Evolutionary conservation across 768 basidiomycete genomes (phyloP).

Genomic region (Lentinula boryana): DNA sequence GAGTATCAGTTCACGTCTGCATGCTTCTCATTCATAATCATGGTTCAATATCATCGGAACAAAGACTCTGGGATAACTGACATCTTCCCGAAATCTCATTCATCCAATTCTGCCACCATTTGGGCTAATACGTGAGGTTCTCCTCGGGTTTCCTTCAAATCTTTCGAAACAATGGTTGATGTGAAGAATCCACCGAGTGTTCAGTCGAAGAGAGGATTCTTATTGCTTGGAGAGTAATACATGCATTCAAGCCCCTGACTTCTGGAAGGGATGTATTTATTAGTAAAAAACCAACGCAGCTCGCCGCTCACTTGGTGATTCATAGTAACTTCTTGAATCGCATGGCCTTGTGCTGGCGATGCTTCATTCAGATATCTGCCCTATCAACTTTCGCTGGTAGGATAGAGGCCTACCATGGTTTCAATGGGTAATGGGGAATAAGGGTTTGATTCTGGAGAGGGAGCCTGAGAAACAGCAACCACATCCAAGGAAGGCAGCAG

Average conservation of each 20-base stretch:
- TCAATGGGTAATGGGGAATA: conserved; percentile 75
- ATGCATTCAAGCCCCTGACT: conserved; percentile 70
- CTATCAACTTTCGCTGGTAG: conserved; percentile 77
- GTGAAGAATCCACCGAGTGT: too few relatives aligned
- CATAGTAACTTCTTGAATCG: conserved; percentile 73
- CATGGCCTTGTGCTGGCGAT: conserved; percentile 68
- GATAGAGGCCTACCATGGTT: conserved; percentile 73
- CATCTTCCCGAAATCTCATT: conserved; percentile 26
- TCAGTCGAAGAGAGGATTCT: too few relatives aligned
- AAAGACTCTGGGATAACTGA: conserved; percentile 36
- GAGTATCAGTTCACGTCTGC: too few relatives aligned
- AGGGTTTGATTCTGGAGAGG: too few relatives aligned
- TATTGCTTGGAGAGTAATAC: too few relatives aligned
- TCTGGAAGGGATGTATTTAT: conserved; percentile 61
- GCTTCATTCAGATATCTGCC: conserved; percentile 61
- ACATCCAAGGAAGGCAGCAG: too few relatives aligned
- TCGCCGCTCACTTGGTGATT: conserved; percentile 64
- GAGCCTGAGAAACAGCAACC: too few relatives aligned
- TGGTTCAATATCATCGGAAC: not conserved
- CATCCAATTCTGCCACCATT: conserved; percentile 26
- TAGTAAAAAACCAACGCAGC: conserved; percentile 67
- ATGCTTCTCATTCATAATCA: not conserved
- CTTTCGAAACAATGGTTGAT: too few relatives aligned
- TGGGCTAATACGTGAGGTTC: conserved; percentile 25
- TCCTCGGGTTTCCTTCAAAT: too few relatives aligned